Evolutionary conservation across 2,329 filamentous ascomycete species (phyloP), one percentile per base, ranked within the genome.

Genomic region (Trichoderma hamatum): DNA sequence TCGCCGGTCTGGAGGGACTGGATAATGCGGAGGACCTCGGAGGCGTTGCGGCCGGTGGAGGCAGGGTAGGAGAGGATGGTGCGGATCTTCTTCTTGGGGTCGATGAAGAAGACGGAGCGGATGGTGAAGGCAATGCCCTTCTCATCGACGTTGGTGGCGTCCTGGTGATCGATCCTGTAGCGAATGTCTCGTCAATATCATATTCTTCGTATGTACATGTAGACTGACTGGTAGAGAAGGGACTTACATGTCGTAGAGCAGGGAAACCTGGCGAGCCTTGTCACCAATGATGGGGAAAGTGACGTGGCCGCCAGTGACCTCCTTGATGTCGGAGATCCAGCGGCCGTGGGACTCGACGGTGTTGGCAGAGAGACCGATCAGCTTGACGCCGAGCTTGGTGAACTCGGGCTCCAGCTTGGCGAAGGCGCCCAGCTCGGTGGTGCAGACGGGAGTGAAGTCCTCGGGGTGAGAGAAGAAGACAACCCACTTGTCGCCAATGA

Each of bases 371-470:
- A 97, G 86, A 60, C 94, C 94, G 76, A 97, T 95, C 83, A 97
- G 89, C 88, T 97, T 96, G 76, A 95, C 92, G 72, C 89, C 89
- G 72, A 94, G 90, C 85, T 92, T 93, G 77, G 89, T 87, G 82
- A 97, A 97, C 82, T 97, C 93, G 76, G 89, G 88, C 84, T 93
- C 90, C 72, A 97, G 86, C 83, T 94, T 96, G 75, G 94, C 92
- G 76, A 97, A 96, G 70, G 94, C 94, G 72, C 94, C 94, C 72
- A 97, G 90, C 84, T 97, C 94, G 67, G 94, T 97, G 72, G 94
- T 97, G 87, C 94, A 97, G 70, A 97, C 94, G 67, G 94, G 94
- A 1, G 94, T 97, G 86, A 92, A 97, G 82, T 97, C 94, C 80
- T 90, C 91, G 3, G 92, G 92, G 83, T 95, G 92, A 36, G 90